Evolutionary conservation across 2,329 filamentous ascomycete genomes (phyloP).

Genomic region (Periconia macrospinosa): DNA sequence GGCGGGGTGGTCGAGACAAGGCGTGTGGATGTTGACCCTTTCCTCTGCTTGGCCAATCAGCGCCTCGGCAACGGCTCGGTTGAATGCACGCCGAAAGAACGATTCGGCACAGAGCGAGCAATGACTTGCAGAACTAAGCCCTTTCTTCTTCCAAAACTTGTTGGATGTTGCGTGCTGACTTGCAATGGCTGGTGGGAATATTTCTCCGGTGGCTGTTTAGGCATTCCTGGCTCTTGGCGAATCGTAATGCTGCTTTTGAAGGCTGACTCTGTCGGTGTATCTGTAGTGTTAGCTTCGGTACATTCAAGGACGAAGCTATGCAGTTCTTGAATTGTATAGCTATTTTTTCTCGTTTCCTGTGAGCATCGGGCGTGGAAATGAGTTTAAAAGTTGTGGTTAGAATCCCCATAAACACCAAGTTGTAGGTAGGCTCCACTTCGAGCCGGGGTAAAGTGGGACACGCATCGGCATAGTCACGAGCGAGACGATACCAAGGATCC

Average conservation of each 20-base stretch:
- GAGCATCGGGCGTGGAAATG: neutral
- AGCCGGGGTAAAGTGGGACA: conserved; percentile 1
- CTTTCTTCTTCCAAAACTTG: neutral
- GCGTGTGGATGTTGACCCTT: conserved; percentile 20
- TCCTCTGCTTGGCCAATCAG: conserved; percentile 21
- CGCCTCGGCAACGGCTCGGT: conserved; percentile 10
- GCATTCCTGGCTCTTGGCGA: neutral
- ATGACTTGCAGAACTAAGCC: too few species aligned
- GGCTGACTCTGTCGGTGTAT: neutral
- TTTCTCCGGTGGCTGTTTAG: conserved; percentile 6
- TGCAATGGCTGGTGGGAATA: conserved; percentile 9
- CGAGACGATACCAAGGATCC: neutral
- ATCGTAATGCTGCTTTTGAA: neutral
- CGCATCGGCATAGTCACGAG: conserved; percentile 2
- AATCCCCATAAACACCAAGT: neutral
- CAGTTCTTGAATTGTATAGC: neutral
- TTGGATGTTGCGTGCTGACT: neutral
- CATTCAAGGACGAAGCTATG: neutral
- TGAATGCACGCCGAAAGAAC: neutral
- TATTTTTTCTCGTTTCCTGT: neutral
- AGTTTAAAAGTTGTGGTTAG: neutral
- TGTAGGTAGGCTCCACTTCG: neutral
- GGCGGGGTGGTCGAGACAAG: conserved; percentile 15
- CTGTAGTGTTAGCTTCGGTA: conserved; percentile 1
- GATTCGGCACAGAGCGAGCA: neutral